A percentile compares a stretch with the other conserved stretches of the same genome.
phyloP scores from a whole-genome alignment of 306 rosid genomes.

The Nissolia schottii region DNA sequence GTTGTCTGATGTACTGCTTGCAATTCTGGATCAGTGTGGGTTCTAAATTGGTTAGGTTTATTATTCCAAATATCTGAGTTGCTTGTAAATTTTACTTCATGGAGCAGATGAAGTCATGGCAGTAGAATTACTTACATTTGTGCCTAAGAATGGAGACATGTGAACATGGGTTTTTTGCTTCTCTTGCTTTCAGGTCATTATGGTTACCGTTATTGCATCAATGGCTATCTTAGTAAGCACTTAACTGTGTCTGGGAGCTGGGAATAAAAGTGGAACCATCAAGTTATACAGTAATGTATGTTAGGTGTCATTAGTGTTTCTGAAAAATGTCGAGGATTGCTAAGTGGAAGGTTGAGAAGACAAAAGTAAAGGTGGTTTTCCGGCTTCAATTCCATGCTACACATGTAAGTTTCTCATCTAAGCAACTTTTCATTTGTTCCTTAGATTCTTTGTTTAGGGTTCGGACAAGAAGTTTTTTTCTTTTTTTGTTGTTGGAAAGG shows the following conservation, averaged over 20 bases:
- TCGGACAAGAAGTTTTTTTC: neutral
- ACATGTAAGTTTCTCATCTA: conserved; percentile 65
- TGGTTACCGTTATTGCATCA: neutral
- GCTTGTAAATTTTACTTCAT: conserved; percentile 22
- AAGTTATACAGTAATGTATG: conserved; percentile 36
- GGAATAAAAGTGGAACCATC: conserved; percentile 24
- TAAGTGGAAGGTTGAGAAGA: conserved; percentile 94
- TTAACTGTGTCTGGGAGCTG: conserved; percentile 33
- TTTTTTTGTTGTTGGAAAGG: neutral
- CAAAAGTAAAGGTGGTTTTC: conserved; percentile 98
- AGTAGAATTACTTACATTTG: conserved; percentile 16
- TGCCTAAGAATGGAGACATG: neutral
- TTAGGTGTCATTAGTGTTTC: conserved; percentile 31
- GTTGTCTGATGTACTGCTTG: neutral
- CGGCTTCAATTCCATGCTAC: conserved; percentile 95
- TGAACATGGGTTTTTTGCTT: conserved; percentile 15
- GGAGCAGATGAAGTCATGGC: neutral
- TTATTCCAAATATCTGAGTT: neutral
- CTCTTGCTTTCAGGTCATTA: conserved; percentile 24
- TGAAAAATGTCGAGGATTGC: conserved; percentile 80
- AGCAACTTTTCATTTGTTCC: conserved; percentile 1
- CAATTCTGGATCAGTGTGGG: conserved; percentile 20
- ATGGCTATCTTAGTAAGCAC: neutral
- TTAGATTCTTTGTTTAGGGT: conserved; percentile 6
- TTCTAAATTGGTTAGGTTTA: conserved; percentile 16